Evolutionary conservation across 1,284 basidiomycete genomes (phyloP), one percentile per base, ranked within the genome.

Genomic region (Naganishia cerealis): DNA sequence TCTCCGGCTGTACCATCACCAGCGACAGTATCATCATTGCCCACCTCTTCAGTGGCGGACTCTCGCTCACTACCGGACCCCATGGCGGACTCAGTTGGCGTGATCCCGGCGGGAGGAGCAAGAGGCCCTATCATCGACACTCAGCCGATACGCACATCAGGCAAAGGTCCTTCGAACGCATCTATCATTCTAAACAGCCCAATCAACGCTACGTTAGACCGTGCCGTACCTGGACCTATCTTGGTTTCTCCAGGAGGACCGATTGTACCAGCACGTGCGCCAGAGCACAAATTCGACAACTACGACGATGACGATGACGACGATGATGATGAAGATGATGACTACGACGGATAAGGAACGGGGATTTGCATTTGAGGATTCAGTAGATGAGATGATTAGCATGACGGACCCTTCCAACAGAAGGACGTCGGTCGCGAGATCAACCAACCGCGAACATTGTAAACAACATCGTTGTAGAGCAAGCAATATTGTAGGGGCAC

Each of bases 251-350:
- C 48, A 3, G 52, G 52, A 18, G 43, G 54, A 26, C 26, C 46
- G 38, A 40, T 33, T 38, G 59, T 46, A 26, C 29, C 63, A 21
- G 42, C 63, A 1, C 21, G 39, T 21, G 38, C 36, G 16, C 18
- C 52, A 16, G 50, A 59, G 24, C 43, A 24, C 26, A 42, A 55
- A 21, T 67, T 54, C 21, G 57, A 59, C 15, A 36, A 57, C 18
- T 57, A 61, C 40, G 66, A 67, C 13, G 66, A 67, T 0, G 66
- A 67, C 21, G 65, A 66, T 10, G 66, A 56, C 15, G 66, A 53
- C 40, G 66, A 61, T 24, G 66, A 61, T 21, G 66, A 67, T 21
- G 57, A 67, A 12, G 48, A 67, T 36, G 58, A 56, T 46, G 42
- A 50, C 13, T 50, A 24, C 61, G 40, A 56, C 12, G 61, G 24